A percentile compares a stretch with the other conserved stretches of the same genome.
Conservation (phyloP, 2,329 filamentous ascomycete species). For the Blastomyces gilchristii region DNA sequence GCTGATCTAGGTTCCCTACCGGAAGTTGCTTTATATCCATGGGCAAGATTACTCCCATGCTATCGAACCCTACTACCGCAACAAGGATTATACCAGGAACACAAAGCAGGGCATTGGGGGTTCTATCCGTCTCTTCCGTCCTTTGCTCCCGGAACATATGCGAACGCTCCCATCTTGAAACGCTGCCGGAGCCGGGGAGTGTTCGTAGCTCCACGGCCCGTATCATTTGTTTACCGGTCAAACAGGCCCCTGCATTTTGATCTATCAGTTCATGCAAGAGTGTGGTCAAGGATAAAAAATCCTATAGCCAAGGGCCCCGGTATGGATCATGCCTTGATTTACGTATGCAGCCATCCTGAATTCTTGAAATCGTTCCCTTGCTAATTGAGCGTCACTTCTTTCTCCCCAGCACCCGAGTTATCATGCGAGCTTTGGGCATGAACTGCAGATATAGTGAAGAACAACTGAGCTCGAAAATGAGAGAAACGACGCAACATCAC, state of each 20-base stretch:
- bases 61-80: neutral
- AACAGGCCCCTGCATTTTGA: neutral
- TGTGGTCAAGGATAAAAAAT: neutral
- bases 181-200: neutral
- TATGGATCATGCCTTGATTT: neutral
- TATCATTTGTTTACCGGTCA: neutral
- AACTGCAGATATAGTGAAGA: neutral
- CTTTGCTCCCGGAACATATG: neutral
- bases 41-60: neutral
- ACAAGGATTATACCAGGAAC: neutral
- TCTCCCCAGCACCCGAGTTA: neutral
- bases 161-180: neutral
- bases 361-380: neutral
- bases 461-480: neutral
- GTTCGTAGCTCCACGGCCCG: neutral
- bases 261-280: neutral
- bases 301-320: neutral
- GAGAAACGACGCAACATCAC: neutral
- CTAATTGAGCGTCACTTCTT: neutral
- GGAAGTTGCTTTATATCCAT: neutral
- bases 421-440: neutral
- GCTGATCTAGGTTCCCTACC: neutral
- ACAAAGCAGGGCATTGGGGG: neutral
- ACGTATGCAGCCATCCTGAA: neutral
- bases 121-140: neutral